A percentile compares a stretch with the other conserved stretches of the same genome.
Conservation (phyloP, 805 yeast species). For the Nakazawaea anatomiae region DNA sequence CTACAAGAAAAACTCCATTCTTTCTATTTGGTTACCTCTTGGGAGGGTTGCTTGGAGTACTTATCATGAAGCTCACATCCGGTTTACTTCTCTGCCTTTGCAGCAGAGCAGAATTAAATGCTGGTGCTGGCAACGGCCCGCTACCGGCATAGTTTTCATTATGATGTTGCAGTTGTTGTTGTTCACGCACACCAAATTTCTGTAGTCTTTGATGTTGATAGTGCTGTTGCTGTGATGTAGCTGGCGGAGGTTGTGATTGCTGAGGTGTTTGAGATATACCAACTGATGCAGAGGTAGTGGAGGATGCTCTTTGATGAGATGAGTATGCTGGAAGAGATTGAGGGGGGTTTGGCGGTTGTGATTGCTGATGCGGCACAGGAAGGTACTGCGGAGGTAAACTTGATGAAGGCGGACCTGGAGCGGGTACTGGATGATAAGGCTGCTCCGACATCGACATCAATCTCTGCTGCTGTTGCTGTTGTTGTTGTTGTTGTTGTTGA, state of each 20-base stretch:
- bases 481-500: background rate
- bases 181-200: too few species aligned
- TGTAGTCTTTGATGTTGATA: too few species aligned
- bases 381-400: background rate
- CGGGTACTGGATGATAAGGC: background rate
- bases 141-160: background rate
- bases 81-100: background rate
- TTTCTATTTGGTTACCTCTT: background rate
- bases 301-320: too few species aligned
- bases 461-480: background rate
- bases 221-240: too few species aligned
- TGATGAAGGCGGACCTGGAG: background rate
- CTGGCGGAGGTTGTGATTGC: too few species aligned
- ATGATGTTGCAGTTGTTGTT: background rate
- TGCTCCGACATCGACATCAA: background rate
- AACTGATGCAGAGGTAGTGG: too few species aligned
- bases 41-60: conserved; percentile 21
- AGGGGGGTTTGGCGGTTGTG: background rate
- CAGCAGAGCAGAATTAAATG: too few species aligned
- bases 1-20: too few species aligned
- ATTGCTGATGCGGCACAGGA: too few species aligned
- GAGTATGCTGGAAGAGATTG: too few species aligned
- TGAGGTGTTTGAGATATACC: too few species aligned
- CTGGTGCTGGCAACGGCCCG: conserved; percentile 2
- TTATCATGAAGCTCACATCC: conserved; percentile 16